phyloP scores from a whole-genome alignment of 2,329 filamentous ascomycete genomes.

The Raffaelea arxii region DNA sequence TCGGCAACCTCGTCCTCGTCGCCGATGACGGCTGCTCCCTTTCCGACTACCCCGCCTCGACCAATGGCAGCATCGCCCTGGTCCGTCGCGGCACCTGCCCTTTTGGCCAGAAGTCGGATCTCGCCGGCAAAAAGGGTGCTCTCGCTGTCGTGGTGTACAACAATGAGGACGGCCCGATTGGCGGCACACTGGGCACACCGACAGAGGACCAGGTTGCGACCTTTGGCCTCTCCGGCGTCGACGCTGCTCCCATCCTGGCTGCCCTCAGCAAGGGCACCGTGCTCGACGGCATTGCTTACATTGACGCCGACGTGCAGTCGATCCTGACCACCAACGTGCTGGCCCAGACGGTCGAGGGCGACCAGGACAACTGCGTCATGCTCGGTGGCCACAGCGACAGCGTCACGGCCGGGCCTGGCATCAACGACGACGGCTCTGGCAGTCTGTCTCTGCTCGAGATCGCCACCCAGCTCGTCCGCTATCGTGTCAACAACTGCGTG shows the following conservation, averaged over 20 bases:
- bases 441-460: constrained; percentile 53
- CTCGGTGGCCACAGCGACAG: constrained; percentile 56
- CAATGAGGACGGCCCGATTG: constrained; percentile 50
- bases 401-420: constrained; percentile 55
- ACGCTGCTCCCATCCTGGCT: constrained; percentile 46
- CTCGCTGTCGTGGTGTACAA: constrained; percentile 67
- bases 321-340: constrained; percentile 51
- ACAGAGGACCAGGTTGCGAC: constrained; percentile 53
- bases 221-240: constrained; percentile 52
- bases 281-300: constrained; percentile 47
- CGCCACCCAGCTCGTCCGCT: constrained; percentile 47
- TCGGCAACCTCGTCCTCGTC: constrained; percentile 50
- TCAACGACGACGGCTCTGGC: constrained; percentile 71
- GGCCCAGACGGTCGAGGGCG: constrained; percentile 50
- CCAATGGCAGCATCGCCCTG: constrained; percentile 58
- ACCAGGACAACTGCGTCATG: constrained; percentile 55
- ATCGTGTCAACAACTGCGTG: constrained; percentile 53
- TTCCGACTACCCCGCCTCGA: constrained; percentile 50
- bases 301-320: constrained; percentile 45
- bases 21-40: constrained; percentile 52
- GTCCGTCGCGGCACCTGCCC: constrained; percentile 60
- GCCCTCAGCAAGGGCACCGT: constrained; percentile 40
- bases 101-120: constrained; percentile 61
- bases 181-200: constrained; percentile 59
- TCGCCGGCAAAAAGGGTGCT: constrained; percentile 61